phyloP scores from a whole-genome alignment of 164 flowering plant genomes.

The Vitis cinerea region DNA sequence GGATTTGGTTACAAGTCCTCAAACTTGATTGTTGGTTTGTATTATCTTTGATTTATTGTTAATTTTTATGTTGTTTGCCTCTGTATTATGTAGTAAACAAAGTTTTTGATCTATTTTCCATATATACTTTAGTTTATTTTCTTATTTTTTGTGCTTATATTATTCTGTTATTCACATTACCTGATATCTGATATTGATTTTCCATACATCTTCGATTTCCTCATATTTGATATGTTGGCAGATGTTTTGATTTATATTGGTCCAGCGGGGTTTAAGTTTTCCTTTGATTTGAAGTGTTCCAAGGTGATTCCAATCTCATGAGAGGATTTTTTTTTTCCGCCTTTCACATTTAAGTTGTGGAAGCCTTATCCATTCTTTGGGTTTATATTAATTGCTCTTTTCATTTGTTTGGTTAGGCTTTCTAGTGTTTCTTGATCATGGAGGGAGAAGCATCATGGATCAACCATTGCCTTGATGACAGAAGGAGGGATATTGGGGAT shows the following conservation, averaged over 20 bases:
- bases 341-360: no score
- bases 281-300: not conserved
- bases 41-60: not conserved
- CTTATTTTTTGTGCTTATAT: no score
- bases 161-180: not conserved
- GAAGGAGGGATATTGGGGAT: slow-evolving; percentile 25
- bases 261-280: not conserved
- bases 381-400: not conserved
- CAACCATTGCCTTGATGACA: slow-evolving; percentile 29
- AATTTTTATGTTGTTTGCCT: not conserved
- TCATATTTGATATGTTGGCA: slow-evolving; percentile 1
- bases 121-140: no score
- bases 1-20: not conserved
- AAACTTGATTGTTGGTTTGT: not conserved
- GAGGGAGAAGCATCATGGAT: slow-evolving; percentile 61
- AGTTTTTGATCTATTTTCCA: no score
- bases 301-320: not conserved
- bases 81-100: no score
- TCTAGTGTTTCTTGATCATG: slow-evolving; percentile 25
- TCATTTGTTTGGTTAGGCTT: not conserved
- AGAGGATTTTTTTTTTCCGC: not conserved
- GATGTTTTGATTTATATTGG: not conserved
- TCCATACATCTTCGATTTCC: not conserved
- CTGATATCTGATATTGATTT: not conserved
- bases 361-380: not conserved